Evolutionary conservation across 2,329 filamentous ascomycete species (phyloP).

Genomic region (Hypoxylon sp.): DNA sequence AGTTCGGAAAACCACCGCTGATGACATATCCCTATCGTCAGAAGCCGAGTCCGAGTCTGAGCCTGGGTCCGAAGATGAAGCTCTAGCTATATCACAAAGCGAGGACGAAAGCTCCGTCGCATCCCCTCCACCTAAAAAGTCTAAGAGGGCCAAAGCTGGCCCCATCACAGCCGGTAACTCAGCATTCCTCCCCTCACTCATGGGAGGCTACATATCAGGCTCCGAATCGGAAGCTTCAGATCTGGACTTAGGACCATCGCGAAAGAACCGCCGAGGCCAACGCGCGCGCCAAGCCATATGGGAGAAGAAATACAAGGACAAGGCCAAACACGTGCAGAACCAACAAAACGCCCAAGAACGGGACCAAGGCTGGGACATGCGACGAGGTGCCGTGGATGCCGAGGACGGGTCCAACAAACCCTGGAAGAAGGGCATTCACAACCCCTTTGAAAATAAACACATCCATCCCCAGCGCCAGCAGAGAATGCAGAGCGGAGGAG

Average conservation of each 20-base stretch:
- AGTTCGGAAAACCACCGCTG: constrained; percentile 33
- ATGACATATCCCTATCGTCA: constrained; percentile 42
- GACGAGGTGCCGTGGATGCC: constrained; percentile 61
- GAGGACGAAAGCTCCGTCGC: constrained; percentile 37
- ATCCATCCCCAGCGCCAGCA: constrained; percentile 46
- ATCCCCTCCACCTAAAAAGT: constrained; percentile 45
- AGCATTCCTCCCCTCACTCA: constrained; percentile 77
- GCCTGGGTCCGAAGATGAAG: constrained; percentile 39
- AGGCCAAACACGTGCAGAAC: constrained; percentile 69
- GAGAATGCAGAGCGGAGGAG: constrained; percentile 47
- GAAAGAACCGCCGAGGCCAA: constrained; percentile 81
- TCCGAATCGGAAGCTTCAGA: constrained; percentile 73
- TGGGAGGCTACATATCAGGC: constrained; percentile 81
- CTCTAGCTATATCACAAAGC: constrained; percentile 41
- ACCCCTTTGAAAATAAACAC: constrained; percentile 43
- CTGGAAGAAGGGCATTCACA: constrained; percentile 61
- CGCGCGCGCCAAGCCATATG: constrained; percentile 79
- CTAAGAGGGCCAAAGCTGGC: constrained; percentile 38
- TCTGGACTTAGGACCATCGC: constrained; percentile 65
- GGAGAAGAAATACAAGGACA: constrained; percentile 80
- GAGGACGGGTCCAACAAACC: constrained; percentile 48
- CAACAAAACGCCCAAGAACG: constrained; percentile 48
- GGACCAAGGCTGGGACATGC: constrained; percentile 66
- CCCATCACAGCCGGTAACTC: constrained; percentile 51
- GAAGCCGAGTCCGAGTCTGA: constrained; percentile 41